Conservation (phyloP, 1,284 basidiomycete genomes). For the Garcileccinum viscosum region DNA sequence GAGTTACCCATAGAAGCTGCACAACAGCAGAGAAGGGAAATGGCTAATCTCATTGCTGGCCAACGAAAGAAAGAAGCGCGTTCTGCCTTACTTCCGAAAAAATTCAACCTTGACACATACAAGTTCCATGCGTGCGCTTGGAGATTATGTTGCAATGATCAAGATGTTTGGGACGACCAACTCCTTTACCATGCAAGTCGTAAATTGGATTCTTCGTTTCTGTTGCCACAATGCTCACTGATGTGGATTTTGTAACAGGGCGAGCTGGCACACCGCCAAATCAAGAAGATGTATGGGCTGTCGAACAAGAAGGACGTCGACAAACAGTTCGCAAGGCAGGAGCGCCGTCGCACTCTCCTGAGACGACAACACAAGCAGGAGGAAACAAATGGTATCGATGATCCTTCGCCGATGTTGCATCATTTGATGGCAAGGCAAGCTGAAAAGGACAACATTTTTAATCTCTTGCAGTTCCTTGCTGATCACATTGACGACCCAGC, state of each 20-base stretch:
- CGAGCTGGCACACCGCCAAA: background rate
- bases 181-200: slow-evolving; percentile 2
- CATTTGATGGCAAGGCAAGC: slow-evolving; percentile 4
- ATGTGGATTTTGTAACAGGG: background rate
- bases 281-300: slow-evolving; percentile 2
- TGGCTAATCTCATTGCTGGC: background rate
- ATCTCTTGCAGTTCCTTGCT: background rate
- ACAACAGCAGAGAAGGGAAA: background rate
- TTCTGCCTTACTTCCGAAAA: background rate
- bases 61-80: background rate
- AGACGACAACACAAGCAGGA: background rate
- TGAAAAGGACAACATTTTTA: slow-evolving; percentile 7
- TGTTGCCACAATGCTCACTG: background rate
- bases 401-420: background rate
- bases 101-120: slow-evolving; percentile 11
- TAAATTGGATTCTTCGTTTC: background rate
- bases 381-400: background rate
- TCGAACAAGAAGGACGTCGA: slow-evolving; percentile 5
- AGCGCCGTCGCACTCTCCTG: background rate
- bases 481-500: background rate
- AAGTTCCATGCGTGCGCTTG: slow-evolving; percentile 10
- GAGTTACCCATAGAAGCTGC: background rate
- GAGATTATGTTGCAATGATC: slow-evolving; percentile 11
- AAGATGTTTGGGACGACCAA: background rate
- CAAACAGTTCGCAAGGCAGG: slow-evolving; percentile 8